Percentiles rank a stretch among this genome's conserved stretches.
Conservation (phyloP, 192 early-diverging fungal genomes). For the Gonapodya sp. region DNA sequence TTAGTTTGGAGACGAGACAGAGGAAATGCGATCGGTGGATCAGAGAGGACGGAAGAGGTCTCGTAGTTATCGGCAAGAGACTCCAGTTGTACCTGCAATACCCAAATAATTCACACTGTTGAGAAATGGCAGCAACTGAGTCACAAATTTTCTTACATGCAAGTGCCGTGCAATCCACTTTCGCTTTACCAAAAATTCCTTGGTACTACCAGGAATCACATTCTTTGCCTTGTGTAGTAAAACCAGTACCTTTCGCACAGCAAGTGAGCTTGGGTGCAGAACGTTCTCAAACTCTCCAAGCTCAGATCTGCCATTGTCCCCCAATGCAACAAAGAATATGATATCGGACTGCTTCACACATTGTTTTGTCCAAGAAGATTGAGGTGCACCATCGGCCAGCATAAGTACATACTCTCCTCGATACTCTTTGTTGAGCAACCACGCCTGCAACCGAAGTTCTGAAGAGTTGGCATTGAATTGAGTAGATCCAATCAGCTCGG, state of each 20-base stretch:
- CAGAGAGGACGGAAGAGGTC: too few relatives aligned
- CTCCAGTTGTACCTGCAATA: constrained; percentile 34
- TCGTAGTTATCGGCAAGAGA: not conserved
- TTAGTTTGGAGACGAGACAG: too few relatives aligned
- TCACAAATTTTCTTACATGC: constrained; percentile 45
- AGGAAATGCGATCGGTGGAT: too few relatives aligned
- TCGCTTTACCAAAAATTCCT: constrained; percentile 82
- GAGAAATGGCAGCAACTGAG: too few relatives aligned
- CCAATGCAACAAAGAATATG: constrained; percentile 84
- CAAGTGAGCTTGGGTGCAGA: constrained; percentile 78
- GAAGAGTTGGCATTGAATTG: not conserved
- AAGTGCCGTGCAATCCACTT: constrained; percentile 94
- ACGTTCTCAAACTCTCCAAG: constrained; percentile 82
- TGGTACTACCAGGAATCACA: constrained; percentile 72
- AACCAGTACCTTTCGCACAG: constrained; percentile 91
- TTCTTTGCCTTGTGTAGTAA: constrained; percentile 70
- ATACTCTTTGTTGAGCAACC: not conserved
- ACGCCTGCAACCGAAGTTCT: not conserved
- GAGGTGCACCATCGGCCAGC: constrained; percentile 84
- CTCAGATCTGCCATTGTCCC: constrained; percentile 65
- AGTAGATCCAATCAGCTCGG: not conserved
- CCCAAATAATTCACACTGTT: not conserved
- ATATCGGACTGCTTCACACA: constrained; percentile 96
- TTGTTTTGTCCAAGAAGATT: constrained; percentile 85
- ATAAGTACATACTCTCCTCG: constrained; percentile 53